Percentiles rank a stretch among this genome's conserved stretches.
Conservation (phyloP, 2,329 filamentous ascomycete genomes). For the Claviceps sp. region DNA sequence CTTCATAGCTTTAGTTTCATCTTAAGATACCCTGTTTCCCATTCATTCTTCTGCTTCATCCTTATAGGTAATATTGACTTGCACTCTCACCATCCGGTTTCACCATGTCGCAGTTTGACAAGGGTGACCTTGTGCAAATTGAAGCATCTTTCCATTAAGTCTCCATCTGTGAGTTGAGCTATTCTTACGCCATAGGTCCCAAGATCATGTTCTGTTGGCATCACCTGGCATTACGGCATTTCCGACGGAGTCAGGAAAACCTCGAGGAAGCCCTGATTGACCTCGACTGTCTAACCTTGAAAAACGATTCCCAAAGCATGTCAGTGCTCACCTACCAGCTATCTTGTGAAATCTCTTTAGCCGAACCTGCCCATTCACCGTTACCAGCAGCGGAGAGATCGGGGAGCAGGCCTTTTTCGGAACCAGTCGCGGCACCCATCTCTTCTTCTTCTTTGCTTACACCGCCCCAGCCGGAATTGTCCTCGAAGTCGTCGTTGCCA, state of each 20-base stretch:
- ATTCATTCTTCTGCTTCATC: too few relatives aligned
- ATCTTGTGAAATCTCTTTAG: neutral
- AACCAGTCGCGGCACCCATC: constrained; percentile 1
- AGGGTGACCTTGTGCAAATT: neutral
- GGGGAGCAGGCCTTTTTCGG: constrained; percentile 5
- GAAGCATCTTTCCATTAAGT: neutral
- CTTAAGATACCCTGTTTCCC: too few relatives aligned
- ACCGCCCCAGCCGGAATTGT: constrained; percentile 5
- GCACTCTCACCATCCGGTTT: too few relatives aligned
- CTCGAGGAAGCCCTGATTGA: too few relatives aligned
- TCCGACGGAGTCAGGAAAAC: too few relatives aligned
- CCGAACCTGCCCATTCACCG: neutral
- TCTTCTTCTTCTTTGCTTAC: neutral
- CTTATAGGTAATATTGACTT: too few relatives aligned
- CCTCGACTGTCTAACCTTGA: too few relatives aligned
- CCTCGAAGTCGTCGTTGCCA: constrained; percentile 8
- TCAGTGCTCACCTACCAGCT: neutral
- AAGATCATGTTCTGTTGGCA: neutral
- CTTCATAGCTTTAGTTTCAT: too few relatives aligned
- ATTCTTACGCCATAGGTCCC: neutral
- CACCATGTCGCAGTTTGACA: neutral
- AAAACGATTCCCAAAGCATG: neutral
- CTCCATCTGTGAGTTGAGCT: neutral
- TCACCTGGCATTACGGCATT: too few relatives aligned
- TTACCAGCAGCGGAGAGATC: neutral